A percentile compares a stretch with the other conserved stretches of the same genome.
Evolutionary conservation across 2,329 filamentous ascomycete genomes (phyloP).

Genomic region (Colletotrichum sp.): DNA sequence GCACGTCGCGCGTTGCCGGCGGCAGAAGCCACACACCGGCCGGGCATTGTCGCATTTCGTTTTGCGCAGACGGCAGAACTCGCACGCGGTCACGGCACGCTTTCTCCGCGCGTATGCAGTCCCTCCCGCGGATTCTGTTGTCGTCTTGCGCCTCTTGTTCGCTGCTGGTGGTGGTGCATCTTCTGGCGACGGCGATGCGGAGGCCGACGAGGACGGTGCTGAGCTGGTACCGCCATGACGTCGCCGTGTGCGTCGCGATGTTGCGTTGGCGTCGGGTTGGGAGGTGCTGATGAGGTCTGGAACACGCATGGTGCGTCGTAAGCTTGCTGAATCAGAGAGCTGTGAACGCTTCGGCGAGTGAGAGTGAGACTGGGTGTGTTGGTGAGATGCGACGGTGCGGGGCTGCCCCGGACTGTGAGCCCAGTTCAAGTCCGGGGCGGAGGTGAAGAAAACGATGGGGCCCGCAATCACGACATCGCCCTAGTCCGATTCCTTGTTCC

Average conservation of each 20-base stretch:
- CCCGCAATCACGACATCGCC: background rate
- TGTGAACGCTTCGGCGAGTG: background rate
- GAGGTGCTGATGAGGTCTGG: background rate
- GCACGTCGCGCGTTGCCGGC: background rate
- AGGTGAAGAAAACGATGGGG: background rate
- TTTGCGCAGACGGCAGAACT: constrained; percentile 15
- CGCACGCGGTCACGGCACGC: constrained; percentile 5
- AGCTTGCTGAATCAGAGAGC: background rate
- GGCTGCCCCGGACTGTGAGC: background rate
- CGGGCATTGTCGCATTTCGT: background rate
- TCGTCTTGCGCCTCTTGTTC: background rate
- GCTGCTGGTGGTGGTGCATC: background rate
- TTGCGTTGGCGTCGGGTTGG: background rate
- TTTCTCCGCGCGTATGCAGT: background rate
- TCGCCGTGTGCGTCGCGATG: background rate
- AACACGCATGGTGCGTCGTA: background rate
- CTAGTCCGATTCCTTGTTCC: background rate
- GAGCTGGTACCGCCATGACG: background rate
- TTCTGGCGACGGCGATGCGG: background rate
- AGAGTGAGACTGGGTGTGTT: background rate
- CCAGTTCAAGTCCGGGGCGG: background rate
- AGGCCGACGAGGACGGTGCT: background rate
- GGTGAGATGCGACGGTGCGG: background rate
- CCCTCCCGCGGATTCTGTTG: rapidly evolving
- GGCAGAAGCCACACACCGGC: constrained; percentile 8